Evolutionary conservation across 768 basidiomycete species (phyloP).

Genomic region (Dendrothele bispora): DNA sequence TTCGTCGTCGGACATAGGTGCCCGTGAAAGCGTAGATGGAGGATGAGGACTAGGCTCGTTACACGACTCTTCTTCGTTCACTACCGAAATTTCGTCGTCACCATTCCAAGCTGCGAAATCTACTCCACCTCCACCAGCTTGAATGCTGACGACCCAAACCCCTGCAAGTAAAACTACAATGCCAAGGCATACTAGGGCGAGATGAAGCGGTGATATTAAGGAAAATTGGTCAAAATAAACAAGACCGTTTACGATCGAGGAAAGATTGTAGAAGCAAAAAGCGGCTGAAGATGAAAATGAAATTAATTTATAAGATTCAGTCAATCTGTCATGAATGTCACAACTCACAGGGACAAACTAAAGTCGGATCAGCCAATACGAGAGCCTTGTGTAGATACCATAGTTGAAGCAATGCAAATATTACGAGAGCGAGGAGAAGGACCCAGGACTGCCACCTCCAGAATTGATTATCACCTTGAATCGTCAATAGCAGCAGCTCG

Average conservation of each 20-base stretch:
- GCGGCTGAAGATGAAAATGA: conserved; percentile 53
- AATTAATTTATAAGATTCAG: no score
- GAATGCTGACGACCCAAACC: conserved; percentile 87
- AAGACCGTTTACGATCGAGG: conserved; percentile 86
- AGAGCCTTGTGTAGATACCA: conserved; percentile 85
- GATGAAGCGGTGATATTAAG: conserved; percentile 64
- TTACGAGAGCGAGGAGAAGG: conserved; percentile 66
- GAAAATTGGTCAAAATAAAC: conserved; percentile 88
- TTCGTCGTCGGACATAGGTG: conserved; percentile 21
- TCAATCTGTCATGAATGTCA: no score
- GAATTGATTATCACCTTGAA: conserved; percentile 78
- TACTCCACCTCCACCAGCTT: conserved; percentile 54
- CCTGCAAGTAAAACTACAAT: conserved; percentile 79
- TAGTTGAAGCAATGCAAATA: conserved; percentile 78
- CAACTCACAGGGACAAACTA: conserved; percentile 80
- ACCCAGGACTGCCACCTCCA: conserved; percentile 85
- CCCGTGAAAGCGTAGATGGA: no score
- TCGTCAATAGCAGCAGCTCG: conserved; percentile 78
- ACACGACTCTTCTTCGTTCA: conserved; percentile 47
- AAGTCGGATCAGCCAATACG: conserved; percentile 77
- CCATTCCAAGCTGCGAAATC: conserved; percentile 47
- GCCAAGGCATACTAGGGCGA: conserved; percentile 75
- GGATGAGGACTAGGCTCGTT: no score
- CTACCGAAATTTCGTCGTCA: conserved; percentile 23
- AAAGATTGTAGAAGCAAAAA: conserved; percentile 94